Evolutionary conservation across 2,329 filamentous ascomycete species (phyloP).

Genomic region (Penicillium thymicola): DNA sequence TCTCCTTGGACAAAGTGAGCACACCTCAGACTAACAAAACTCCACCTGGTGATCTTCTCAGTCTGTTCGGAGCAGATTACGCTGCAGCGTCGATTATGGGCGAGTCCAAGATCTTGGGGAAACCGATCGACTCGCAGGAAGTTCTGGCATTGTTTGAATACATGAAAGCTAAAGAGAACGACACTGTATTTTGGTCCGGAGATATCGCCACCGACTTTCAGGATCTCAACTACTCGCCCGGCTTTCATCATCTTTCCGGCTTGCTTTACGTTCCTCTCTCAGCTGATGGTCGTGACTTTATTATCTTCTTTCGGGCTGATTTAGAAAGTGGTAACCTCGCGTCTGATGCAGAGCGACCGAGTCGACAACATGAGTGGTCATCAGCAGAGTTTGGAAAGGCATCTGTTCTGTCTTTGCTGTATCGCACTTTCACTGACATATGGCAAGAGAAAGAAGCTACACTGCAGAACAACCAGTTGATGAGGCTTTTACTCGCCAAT

Average conservation of each 20-base stretch:
- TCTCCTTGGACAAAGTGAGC: constrained; percentile 68
- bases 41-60: constrained; percentile 77
- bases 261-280: constrained; percentile 77
- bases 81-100: constrained; percentile 76
- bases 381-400: constrained; percentile 85
- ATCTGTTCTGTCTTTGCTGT: constrained; percentile 79
- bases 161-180: constrained; percentile 68
- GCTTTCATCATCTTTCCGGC: constrained; percentile 72
- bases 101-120: constrained; percentile 79
- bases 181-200: constrained; percentile 70
- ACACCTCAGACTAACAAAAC: constrained; percentile 75
- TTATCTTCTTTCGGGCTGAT: constrained; percentile 77
- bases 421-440: constrained; percentile 83
- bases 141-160: constrained; percentile 80
- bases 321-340: constrained; percentile 36
- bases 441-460: constrained; percentile 87
- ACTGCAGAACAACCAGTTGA: constrained; percentile 75
- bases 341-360: neutral
- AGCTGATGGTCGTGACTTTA: constrained; percentile 71
- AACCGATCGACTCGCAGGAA: constrained; percentile 72
- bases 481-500: constrained; percentile 73
- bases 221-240: constrained; percentile 72
- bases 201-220: constrained; percentile 73
- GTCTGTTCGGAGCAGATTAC: constrained; percentile 79
- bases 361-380: constrained; percentile 75